A percentile compares a stretch with the other conserved stretches of the same genome.
Evolutionary conservation across 2,329 filamentous ascomycete species (phyloP).

Genomic region (Thyridium curvatum): DNA sequence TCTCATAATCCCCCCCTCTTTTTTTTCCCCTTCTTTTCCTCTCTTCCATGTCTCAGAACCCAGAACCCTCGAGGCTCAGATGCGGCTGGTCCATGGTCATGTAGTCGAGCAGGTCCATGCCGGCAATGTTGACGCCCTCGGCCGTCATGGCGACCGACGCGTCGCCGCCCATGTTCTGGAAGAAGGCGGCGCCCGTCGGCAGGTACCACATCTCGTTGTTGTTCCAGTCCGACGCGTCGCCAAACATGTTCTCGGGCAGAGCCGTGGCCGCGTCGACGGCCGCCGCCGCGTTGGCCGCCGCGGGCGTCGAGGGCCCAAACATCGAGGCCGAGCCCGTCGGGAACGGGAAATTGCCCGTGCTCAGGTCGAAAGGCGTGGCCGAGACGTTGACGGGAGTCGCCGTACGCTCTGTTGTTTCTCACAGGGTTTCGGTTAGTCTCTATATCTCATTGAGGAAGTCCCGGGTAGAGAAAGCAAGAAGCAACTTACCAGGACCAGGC

Average conservation of each 20-base stretch:
- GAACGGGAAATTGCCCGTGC: conserved; percentile 48
- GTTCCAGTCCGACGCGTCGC: conserved; percentile 43
- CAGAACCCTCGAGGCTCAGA: background rate
- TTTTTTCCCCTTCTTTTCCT: background rate
- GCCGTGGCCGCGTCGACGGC: conserved; percentile 4
- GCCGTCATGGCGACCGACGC: conserved; percentile 59
- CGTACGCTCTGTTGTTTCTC: conserved; percentile 31
- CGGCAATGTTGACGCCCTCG: conserved; percentile 61
- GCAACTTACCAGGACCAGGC: conserved; percentile 8
- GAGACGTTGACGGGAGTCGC: conserved; percentile 48
- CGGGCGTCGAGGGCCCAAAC: conserved; percentile 44
- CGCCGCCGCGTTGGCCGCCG: conserved; percentile 14
- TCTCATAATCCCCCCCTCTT: too few species aligned
- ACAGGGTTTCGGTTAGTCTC: conserved; percentile 18
- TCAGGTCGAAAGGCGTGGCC: conserved; percentile 56
- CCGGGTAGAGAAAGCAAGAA: too few species aligned
- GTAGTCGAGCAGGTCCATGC: conserved; percentile 60
- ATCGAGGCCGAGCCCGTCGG: conserved; percentile 37
- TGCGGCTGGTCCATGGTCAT: conserved; percentile 52
- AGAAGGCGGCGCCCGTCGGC: conserved; percentile 56
- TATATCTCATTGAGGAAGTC: too few species aligned
- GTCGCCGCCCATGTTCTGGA: conserved; percentile 54
- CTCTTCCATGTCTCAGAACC: conserved; percentile 1
- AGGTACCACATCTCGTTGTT: conserved; percentile 63
- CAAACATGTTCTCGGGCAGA: conserved; percentile 32